Evolutionary conservation across 106 monocot genomes (phyloP).

Genomic region (Apostasia ramifera): DNA sequence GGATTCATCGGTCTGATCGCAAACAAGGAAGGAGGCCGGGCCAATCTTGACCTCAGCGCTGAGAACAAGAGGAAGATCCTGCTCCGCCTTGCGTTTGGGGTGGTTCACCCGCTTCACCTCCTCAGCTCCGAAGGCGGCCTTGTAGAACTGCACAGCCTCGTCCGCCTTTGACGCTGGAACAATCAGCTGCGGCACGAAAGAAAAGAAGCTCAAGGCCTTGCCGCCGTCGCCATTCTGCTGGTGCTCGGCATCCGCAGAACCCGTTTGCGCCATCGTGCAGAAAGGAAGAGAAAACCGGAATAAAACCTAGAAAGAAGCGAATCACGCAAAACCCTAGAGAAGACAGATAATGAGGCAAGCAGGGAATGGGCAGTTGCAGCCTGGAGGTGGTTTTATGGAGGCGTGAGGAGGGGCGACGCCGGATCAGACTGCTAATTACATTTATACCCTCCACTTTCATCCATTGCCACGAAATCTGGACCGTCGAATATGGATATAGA

Average conservation of each 20-base stretch:
- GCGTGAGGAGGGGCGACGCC: background rate
- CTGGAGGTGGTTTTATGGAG: background rate
- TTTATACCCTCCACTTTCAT: background rate
- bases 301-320: background rate
- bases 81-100: constrained; percentile 49
- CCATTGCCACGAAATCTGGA: background rate
- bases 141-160: constrained; percentile 42
- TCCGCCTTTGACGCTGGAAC: constrained; percentile 38
- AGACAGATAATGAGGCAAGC: too few relatives aligned
- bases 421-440: background rate
- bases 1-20: constrained; percentile 30
- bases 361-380: too few relatives aligned
- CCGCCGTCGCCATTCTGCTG: constrained; percentile 22
- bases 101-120: constrained; percentile 28
- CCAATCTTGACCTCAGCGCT: constrained; percentile 48
- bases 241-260: background rate
- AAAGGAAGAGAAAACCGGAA: background rate
- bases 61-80: constrained; percentile 29
- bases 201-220: constrained; percentile 6
- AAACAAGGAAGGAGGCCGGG: constrained; percentile 26
- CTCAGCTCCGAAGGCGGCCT: constrained; percentile 35
- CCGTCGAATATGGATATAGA: background rate
- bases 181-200: constrained; percentile 31
- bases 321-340: background rate
- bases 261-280: background rate